These are phyloP conservation scores for Ustilaginoidea virens DNA, from an alignment of 2,329 filamentous ascomycete species.

Conservation along the genomic window DNA sequence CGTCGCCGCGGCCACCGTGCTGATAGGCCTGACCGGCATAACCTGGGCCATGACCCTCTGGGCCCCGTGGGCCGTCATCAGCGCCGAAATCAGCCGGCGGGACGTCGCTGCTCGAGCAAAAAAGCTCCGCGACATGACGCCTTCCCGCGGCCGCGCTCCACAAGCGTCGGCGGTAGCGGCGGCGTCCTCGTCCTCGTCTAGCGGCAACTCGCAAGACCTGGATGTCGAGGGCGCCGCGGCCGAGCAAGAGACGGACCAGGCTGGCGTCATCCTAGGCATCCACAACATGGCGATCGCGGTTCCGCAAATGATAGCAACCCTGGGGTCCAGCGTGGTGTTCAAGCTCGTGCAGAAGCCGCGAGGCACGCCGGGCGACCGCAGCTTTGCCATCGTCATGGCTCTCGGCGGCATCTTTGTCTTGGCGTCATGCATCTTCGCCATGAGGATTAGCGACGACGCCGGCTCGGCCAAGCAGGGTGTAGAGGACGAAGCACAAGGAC, in stretches of 20 bases:
- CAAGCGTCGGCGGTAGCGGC: too few species aligned
- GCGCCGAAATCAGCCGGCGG: conserved; percentile 74
- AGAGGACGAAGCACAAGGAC: conserved; percentile 22
- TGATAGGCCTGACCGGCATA: conserved; percentile 72
- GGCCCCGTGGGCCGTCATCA: conserved; percentile 92
- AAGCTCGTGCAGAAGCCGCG: conserved; percentile 74
- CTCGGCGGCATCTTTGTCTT: conserved; percentile 70
- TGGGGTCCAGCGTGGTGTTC: conserved; percentile 76
- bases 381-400: conserved; percentile 73
- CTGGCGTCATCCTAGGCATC: conserved; percentile 81
- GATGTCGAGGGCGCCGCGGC: conserved; percentile 19
- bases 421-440: conserved; percentile 58
- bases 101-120: conserved; percentile 41
- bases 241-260: conserved; percentile 54
- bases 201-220: conserved; percentile 6
- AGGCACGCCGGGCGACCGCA: conserved; percentile 70
- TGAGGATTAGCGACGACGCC: conserved; percentile 47
- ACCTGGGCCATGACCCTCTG: conserved; percentile 88
- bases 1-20: conserved; percentile 54
- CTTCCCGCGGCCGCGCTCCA: conserved; percentile 3
- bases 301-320: conserved; percentile 79
- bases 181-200: too few species aligned
- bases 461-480: conserved; percentile 20
- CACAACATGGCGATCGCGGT: conserved; percentile 91
- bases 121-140: conserved; percentile 11